These are phyloP conservation scores for Starmerella apis DNA, from an alignment of 805 yeast genomes.

Conservation along the genomic window DNA sequence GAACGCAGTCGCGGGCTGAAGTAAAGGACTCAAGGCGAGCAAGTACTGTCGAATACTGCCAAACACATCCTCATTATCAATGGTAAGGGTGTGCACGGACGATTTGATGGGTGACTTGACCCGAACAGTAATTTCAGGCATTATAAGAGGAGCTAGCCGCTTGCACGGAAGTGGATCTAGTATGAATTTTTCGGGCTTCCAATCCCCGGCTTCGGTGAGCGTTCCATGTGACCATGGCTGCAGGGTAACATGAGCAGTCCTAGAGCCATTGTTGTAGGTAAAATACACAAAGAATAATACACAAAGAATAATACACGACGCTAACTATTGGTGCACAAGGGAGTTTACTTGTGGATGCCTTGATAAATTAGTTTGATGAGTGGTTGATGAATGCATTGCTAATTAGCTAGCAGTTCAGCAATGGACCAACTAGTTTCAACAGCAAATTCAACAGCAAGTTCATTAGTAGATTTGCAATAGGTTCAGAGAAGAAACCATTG, in stretches of 20 bases:
- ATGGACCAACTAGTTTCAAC: too few species aligned
- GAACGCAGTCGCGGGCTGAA: slow-evolving; percentile 51
- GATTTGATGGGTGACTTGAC: slow-evolving; percentile 24
- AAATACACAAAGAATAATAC: too few species aligned
- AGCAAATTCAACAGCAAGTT: too few species aligned
- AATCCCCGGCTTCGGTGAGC: slow-evolving; percentile 3
- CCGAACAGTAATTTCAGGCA: slow-evolving; percentile 18
- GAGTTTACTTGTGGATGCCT: too few species aligned
- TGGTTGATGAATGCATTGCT: too few species aligned
- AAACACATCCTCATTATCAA: slow-evolving; percentile 38
- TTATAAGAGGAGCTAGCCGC: neutral
- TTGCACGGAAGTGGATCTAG: neutral
- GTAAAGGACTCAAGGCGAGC: slow-evolving; percentile 45
- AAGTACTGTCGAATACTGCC: slow-evolving; percentile 51
- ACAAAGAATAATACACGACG: too few species aligned
- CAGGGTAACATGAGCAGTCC: neutral
- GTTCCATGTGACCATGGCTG: neutral
- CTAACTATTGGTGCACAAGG: too few species aligned
- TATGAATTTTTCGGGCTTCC: slow-evolving; percentile 1
- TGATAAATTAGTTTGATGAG: too few species aligned
- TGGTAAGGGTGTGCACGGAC: slow-evolving; percentile 23
- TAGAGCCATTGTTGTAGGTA: neutral
- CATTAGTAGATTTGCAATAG: neutral
- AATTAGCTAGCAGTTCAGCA: too few species aligned
- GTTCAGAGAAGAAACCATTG: too few species aligned